Conservation (phyloP, 352 stramenopile species). For the Pythium aristosporum region DNA sequence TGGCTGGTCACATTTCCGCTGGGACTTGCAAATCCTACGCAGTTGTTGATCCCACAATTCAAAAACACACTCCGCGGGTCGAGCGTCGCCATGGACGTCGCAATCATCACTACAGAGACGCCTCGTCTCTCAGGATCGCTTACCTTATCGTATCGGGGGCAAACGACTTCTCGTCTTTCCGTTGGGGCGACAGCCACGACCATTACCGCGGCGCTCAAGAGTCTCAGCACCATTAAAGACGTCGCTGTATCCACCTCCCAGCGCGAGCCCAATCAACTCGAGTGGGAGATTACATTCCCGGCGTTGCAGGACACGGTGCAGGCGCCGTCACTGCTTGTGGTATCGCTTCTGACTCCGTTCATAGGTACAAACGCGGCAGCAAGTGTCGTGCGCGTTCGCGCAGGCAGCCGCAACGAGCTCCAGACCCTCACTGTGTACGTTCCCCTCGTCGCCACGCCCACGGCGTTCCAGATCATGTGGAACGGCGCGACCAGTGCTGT, state of each 20-base stretch:
- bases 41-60: slow-evolving; percentile 35
- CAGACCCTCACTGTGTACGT: slow-evolving; percentile 44
- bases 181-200: slow-evolving; percentile 20
- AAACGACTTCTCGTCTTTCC: slow-evolving; percentile 37
- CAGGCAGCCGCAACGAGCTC: slow-evolving; percentile 33
- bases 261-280: slow-evolving; percentile 7
- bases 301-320: slow-evolving; percentile 28
- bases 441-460: slow-evolving; percentile 16
- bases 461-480: slow-evolving; percentile 41
- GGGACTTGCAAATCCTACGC: slow-evolving; percentile 30
- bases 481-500: slow-evolving; percentile 29
- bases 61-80: slow-evolving; percentile 34
- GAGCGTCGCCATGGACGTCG: slow-evolving; percentile 35
- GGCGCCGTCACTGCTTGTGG: slow-evolving; percentile 19
- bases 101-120: slow-evolving; percentile 37
- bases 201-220: slow-evolving; percentile 33
- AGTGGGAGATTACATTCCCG: slow-evolving; percentile 42
- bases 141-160: slow-evolving; percentile 31
- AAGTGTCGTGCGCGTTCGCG: slow-evolving; percentile 18
- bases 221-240: slow-evolving; percentile 18
- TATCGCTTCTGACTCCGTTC: slow-evolving; percentile 16
- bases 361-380: slow-evolving; percentile 25
- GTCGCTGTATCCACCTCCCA: slow-evolving; percentile 23
- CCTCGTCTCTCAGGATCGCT: slow-evolving; percentile 41
- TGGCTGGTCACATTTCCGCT: slow-evolving; percentile 63